Conservation (phyloP, 2,329 filamentous ascomycete genomes). For the Knoxdaviesia capensis region DNA sequence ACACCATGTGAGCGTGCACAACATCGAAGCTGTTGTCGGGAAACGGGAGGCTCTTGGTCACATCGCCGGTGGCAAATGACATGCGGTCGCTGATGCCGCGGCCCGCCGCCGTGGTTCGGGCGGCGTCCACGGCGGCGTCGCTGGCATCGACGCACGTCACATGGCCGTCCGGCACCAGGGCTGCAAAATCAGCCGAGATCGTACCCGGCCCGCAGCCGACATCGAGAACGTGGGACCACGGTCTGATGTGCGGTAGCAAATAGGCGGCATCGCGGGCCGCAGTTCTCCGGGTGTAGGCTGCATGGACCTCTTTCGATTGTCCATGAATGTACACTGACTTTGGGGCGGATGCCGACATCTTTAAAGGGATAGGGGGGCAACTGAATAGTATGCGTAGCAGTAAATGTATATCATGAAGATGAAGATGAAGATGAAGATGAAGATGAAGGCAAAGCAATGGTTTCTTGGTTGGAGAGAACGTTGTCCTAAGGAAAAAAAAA, state of each 20-base stretch:
- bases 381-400: too few species aligned
- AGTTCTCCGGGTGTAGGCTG: conserved; percentile 19
- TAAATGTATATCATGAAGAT: too few species aligned
- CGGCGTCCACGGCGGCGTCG: conserved; percentile 11
- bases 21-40: conserved; percentile 19
- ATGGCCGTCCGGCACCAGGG: conserved; percentile 17
- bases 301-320: conserved; percentile 16
- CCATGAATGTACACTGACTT: conserved; percentile 15
- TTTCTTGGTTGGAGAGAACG: too few species aligned
- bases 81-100: conserved; percentile 8
- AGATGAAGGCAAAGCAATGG: too few species aligned
- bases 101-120: conserved; percentile 7
- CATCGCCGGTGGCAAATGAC: conserved; percentile 13
- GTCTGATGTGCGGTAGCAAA: conserved; percentile 19
- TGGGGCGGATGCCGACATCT: conserved; percentile 1
- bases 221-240: conserved; percentile 20
- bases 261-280: conserved; percentile 21
- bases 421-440: too few species aligned
- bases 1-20: conserved; percentile 20
- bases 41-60: conserved; percentile 17
- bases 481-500: too few species aligned
- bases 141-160: conserved; percentile 19
- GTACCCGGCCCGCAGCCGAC: conserved; percentile 28
- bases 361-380: too few species aligned
- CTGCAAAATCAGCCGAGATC: conserved; percentile 22